phyloP scores from a whole-genome alignment of 495 filamentous ascomycete genomes.

The Aspergillus carlsbadensis region DNA sequence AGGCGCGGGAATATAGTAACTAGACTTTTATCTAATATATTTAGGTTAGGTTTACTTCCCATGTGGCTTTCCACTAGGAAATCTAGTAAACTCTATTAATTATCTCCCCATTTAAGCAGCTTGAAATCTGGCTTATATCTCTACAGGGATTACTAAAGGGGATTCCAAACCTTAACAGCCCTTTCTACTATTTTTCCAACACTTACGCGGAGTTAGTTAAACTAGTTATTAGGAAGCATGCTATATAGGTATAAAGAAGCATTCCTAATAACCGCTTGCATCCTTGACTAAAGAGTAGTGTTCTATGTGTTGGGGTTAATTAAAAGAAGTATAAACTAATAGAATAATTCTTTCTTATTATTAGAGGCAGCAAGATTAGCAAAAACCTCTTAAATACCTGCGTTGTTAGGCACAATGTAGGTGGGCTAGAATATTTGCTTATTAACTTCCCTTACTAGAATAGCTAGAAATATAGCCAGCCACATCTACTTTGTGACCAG shows the following conservation, averaged over 20 bases:
- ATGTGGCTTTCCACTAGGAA: conserved; percentile 3
- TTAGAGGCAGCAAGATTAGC: conserved; percentile 22
- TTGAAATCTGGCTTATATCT: conserved; percentile 24
- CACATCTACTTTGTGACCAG: conserved; percentile 25
- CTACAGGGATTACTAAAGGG: conserved; percentile 11
- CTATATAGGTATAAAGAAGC: conserved; percentile 11
- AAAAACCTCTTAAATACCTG: conserved; percentile 8
- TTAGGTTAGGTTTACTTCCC: background rate
- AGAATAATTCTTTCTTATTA: conserved; percentile 27
- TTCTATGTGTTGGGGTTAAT: conserved; percentile 17
- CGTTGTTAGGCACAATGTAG: conserved; percentile 15
- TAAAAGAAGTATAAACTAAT: conserved; percentile 22
- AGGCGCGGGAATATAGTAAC: conserved; percentile 7
- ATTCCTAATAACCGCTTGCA: conserved; percentile 10
- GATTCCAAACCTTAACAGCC: conserved; percentile 18
- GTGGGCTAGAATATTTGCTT: conserved; percentile 27
- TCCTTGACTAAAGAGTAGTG: conserved; percentile 3
- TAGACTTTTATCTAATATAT: background rate
- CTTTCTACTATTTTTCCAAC: conserved; percentile 18
- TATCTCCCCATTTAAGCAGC: conserved; percentile 1
- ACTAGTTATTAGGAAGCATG: conserved; percentile 15
- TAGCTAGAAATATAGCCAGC: conserved; percentile 21
- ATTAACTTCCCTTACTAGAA: conserved; percentile 26
- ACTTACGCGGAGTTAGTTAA: conserved; percentile 6
- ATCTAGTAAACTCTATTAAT: conserved; percentile 9